A percentile compares a stretch with the other conserved stretches of the same genome.
Evolutionary conservation across 139 green algal species (phyloP).

Genomic region (Haematococcus sp.): DNA sequence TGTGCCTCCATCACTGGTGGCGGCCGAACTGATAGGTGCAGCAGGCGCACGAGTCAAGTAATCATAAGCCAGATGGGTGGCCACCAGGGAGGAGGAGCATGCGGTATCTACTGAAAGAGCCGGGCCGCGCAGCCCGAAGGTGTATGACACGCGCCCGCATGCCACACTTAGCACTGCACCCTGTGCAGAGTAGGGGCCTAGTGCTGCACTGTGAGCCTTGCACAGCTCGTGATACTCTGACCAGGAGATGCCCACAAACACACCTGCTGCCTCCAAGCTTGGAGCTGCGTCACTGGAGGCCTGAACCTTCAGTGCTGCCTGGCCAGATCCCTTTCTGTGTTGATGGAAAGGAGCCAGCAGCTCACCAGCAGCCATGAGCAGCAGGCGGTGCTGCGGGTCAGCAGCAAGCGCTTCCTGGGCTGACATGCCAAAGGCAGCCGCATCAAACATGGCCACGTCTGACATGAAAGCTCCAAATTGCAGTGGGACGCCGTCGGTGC

Average conservation of each 20-base stretch:
- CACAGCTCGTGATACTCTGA: conserved; percentile 67
- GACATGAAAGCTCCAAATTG: conserved; percentile 63
- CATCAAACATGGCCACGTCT: conserved; percentile 62
- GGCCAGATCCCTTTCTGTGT: neutral
- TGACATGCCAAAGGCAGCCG: conserved; percentile 53
- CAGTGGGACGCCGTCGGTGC: neutral
- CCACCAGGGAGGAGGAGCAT: conserved; percentile 85
- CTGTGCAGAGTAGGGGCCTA: conserved; percentile 62
- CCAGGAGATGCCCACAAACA: conserved; percentile 71
- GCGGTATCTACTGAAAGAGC: conserved; percentile 74
- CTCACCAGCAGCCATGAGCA: conserved; percentile 54
- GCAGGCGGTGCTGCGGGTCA: conserved; percentile 49
- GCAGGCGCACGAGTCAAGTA: conserved; percentile 12
- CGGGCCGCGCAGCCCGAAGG: conserved; percentile 65
- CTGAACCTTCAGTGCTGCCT: too few relatives aligned
- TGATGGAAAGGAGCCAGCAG: conserved; percentile 16
- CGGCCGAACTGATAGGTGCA: neutral
- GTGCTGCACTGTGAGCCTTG: conserved; percentile 2
- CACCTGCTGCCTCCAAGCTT: conserved; percentile 18
- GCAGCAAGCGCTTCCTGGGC: conserved; percentile 1
- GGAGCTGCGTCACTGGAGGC: too few relatives aligned
- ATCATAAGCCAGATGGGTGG: conserved; percentile 53
- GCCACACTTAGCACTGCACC: conserved; percentile 54
- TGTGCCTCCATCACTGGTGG: neutral
- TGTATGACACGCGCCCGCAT: conserved; percentile 56